Base-by-base conservation (phyloP, 805 yeast genomes). In the Candida peoriensis region DNA sequence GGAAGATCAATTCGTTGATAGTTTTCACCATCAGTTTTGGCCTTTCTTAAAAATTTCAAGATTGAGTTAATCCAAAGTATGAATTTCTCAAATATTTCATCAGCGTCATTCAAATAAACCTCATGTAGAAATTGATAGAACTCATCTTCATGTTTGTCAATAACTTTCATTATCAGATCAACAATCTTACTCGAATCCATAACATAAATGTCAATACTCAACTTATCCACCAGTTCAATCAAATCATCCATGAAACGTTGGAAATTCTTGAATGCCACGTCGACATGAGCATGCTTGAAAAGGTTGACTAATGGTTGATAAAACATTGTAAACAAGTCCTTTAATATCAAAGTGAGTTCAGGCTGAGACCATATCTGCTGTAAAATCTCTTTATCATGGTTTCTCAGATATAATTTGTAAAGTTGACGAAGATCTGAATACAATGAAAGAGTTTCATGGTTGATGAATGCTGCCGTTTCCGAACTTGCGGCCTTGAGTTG, bases 281-380 rank as follows among this genome's bases (percentile, higher is more conserved):
- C 76, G 39, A 85, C 68, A 37, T 75, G 72, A 4, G 90, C 84
- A 21, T 72, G 68, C 41, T 75, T 74, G 62, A 84, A 81, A 1
- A 85, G 67, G 20, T 68, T 68, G 37, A 84, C 79, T 54, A 85
- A 61, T 1, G 94, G 93, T 42, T 79, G 81, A 53, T 82, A 84
- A 42, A 84, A 77, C 43, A 83, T 64, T 2, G 85, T 65, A 30
- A 93, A 68, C 20, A 87, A 64, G 31, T 84, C 85, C 44, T 82
- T 82, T 38, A 89, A 64, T 27, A 90, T 67, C 24, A 69, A 69
- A n/a, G 88, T 78, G 30, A 94, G 63, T 44, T 83, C 85, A 0
- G 90, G 87, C 47, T 89, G 95, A 30, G 76, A 77, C 95, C 96
- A 86, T 28, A 89, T 54, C 50, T 80, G 79, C 48, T 78, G 78